Base-by-base conservation (phyloP, 2,329 filamentous ascomycete genomes). In the Amylocarpus encephaloides region DNA sequence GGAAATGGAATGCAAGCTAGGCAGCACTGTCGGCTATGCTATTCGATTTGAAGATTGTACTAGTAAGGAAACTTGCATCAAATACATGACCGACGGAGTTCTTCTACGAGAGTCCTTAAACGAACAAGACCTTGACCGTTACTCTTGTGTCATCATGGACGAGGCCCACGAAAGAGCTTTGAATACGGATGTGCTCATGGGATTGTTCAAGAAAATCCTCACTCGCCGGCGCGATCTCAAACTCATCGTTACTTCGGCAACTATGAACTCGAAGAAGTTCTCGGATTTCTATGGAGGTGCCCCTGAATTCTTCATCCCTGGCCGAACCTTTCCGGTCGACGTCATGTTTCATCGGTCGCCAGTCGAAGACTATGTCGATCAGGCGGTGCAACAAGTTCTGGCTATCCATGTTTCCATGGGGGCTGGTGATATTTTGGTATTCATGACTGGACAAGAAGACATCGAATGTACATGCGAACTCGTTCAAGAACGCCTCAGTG, bases 121-220 rank as follows among this genome's bases (percentile, higher is more conserved):
- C 52, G 92, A 97, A 67, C 82, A 86, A 6, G 92, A 98, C 66
- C 75, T 98, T 41, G 93, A 97, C 68, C 88, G 88, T 57, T 98
- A 98, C 67, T 95, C 92, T 12, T 96, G 91, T 66, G 90, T 98
- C 62, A 98, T 98, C 69, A 98, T 98, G 93, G 93, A 98, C 66
- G 93, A 98, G 72, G 94, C 93, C 4, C 93, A 98, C 76, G 93
- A 98, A 69, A 81, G 93, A 67, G 92, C 93, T 1, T 72, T 98
- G 44, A 97, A 98, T 64, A 98, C 93, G 0, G 93, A 98, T 67
- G 92, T 98, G 15, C 73, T 98, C 12, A 95, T 98, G 88, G 93
- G 93, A 0, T 72, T 98, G 26, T 92, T 98, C 72, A 98, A 97
- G 68, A 98, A 98, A 70, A 92, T 98, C 3, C 72, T 98, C 42